phyloP scores from a whole-genome alignment of 1,284 basidiomycete genomes.

The Cerioporus squamosus region DNA sequence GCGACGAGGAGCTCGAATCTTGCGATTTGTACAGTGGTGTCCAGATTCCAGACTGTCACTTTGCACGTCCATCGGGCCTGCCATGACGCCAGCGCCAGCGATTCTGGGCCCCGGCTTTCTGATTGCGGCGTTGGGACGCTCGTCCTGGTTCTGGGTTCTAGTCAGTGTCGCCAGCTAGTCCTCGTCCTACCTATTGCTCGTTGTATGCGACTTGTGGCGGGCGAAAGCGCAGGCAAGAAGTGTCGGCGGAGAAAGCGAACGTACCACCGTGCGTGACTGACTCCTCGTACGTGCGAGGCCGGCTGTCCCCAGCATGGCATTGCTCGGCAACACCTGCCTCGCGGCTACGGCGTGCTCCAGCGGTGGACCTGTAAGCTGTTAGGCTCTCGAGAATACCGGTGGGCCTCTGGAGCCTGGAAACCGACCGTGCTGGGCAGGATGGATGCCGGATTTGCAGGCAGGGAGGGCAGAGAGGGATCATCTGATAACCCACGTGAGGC shows the following conservation, averaged over 20 bases:
- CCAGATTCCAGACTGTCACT: neutral
- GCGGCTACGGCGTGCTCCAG: conserved; percentile 6
- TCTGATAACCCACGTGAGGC: conserved; percentile 21
- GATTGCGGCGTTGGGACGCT: neutral
- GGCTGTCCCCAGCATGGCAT: neutral
- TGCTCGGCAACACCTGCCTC: conserved; percentile 10
- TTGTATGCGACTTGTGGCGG: no score
- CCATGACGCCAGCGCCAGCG: neutral
- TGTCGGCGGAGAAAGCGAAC: neutral
- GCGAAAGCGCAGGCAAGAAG: no score
- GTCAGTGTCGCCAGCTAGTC: no score
- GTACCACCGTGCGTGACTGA: neutral
- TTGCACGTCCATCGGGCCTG: no score
- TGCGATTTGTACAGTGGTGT: neutral
- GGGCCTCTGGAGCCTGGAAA: no score
- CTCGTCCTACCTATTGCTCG: no score
- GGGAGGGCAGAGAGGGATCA: conserved; percentile 11
- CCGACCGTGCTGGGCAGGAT: neutral
- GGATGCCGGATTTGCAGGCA: neutral
- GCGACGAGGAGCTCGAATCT: no score
- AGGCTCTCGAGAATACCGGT: neutral
- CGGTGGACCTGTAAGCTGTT: no score
- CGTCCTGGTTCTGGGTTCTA: no score
- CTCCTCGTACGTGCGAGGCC: neutral
- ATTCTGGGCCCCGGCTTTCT: neutral